A percentile compares a stretch with the other conserved stretches of the same genome.
Evolutionary conservation across 495 filamentous ascomycete genomes (phyloP).

Genomic region (Xylaria longipes): DNA sequence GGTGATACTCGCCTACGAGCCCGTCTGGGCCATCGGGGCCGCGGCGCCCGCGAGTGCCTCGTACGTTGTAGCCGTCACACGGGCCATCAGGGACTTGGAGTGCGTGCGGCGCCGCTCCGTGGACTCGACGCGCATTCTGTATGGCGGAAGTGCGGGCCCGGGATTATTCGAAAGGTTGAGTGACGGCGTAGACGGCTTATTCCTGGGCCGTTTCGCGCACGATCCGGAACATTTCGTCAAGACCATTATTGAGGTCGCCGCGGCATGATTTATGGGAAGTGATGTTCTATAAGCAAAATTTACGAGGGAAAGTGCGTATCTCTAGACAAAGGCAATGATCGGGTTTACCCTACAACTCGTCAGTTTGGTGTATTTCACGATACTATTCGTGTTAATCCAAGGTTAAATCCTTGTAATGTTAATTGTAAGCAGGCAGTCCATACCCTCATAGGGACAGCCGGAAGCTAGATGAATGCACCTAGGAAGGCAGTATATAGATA

Average conservation of each 20-base stretch:
- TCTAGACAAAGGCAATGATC: not conserved
- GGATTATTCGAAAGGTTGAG: slow-evolving; percentile 71
- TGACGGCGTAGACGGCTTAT: slow-evolving; percentile 77
- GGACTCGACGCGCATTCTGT: slow-evolving; percentile 68
- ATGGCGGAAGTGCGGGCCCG: slow-evolving; percentile 81
- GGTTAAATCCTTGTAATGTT: not conserved
- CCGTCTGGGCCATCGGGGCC: slow-evolving; percentile 87
- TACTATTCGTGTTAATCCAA: not conserved
- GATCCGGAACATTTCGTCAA: slow-evolving; percentile 69
- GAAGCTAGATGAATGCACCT: not conserved
- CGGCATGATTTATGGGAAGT: slow-evolving; percentile 23
- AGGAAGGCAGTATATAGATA: not conserved
- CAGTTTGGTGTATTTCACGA: not conserved
- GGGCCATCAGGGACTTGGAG: slow-evolving; percentile 59
- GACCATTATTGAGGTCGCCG: slow-evolving; percentile 71
- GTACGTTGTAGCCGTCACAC: slow-evolving; percentile 75
- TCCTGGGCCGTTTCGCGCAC: slow-evolving; percentile 82
- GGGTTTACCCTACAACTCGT: not conserved
- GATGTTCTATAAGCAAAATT: not conserved
- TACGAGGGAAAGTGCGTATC: not conserved
- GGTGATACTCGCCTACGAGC: slow-evolving; percentile 87
- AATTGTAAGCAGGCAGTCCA: not conserved
- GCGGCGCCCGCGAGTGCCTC: slow-evolving; percentile 71
- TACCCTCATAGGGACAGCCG: not conserved
- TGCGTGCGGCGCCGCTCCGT: slow-evolving; percentile 47